Evolutionary conservation across 2,329 filamentous ascomycete species (phyloP), one percentile per base, ranked within the genome.

Genomic region (Fusarium sp.): DNA sequence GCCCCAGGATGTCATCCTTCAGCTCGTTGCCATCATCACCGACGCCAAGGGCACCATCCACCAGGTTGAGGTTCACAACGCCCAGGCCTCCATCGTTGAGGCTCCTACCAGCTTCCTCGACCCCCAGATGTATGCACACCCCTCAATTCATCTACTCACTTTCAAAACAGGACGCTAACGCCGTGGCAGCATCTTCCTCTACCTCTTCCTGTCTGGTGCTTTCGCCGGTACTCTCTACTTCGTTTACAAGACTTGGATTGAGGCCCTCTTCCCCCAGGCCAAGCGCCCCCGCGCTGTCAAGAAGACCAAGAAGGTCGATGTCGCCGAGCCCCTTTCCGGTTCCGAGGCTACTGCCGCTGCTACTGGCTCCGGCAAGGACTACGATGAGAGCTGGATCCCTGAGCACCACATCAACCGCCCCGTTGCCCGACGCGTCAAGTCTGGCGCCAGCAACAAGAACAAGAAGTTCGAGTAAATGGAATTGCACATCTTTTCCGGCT

Each of bases 231-330:
- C 91, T 57, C 89, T 92, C 80, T 98, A 95, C 90, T 97, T 97
- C 83, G 94, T 98, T 84, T 99, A 99, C 89, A 96, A 92, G 86
- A 97, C 95, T 77, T 98, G 95, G 94, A 92, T 99, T 83, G 93
- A 94, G 77, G 91, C 94, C 13, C 92, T 99, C 79, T 97, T 98
- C 87, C 95, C 96, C 51, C 94, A 97, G 87, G 91, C 92, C 73
- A 93, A 94, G 85, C 89, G 90, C 85, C 84, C 88, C 62, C 87
- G 85, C 76, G 83, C 87, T 31, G 83, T 87, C 71, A 88, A 86
- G 77, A 90, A 90, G 78, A 81, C 82, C 74, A 93, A 93, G 87
- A 92, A 92, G 84, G 86, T 88, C 72, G 90, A 92, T 60, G 81
- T 85, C 66, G 84, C 85, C 66, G 85, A 86, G 75, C 83, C 87